Conservation (phyloP, 2,329 filamentous ascomycete genomes). For the Penicillium thymicola region DNA sequence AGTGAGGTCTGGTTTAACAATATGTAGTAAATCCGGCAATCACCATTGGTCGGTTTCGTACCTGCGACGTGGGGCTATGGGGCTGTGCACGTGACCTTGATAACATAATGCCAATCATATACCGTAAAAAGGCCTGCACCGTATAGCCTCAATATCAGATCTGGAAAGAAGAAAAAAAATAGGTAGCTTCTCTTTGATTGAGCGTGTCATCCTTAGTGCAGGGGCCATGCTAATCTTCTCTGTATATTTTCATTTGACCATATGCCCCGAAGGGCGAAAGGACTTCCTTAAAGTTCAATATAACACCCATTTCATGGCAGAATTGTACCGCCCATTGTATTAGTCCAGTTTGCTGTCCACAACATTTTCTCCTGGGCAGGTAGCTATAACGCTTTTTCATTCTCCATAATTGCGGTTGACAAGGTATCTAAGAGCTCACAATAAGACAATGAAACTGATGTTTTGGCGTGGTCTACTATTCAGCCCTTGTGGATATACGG, state of each 20-base stretch:
- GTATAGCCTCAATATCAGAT: neutral
- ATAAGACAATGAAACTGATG: too few relatives aligned
- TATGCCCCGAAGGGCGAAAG: conserved; percentile 48
- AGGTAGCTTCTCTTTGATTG: conserved; percentile 73
- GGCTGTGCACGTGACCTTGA: fast-evolving
- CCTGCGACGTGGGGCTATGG: neutral
- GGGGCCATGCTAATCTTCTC: conserved; percentile 81
- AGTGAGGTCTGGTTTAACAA: too few relatives aligned
- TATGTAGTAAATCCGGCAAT: neutral
- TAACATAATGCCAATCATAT: neutral
- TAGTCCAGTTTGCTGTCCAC: neutral
- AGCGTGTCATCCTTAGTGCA: conserved; percentile 94
- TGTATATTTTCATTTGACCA: conserved; percentile 68
- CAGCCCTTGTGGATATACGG: too few relatives aligned
- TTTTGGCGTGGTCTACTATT: too few relatives aligned
- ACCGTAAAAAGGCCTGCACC: too few relatives aligned
- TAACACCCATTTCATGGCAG: fast-evolving
- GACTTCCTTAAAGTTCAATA: neutral
- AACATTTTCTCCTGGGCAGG: too few relatives aligned
- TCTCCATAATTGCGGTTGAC: too few relatives aligned
- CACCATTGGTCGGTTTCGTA: neutral
- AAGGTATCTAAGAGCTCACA: too few relatives aligned
- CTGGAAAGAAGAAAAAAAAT: conserved; percentile 54
- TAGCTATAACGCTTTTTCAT: too few relatives aligned
- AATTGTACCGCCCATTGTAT: neutral